Base-by-base conservation (phyloP, 2,329 filamentous ascomycete species). In the Aspergillus fumigatus region DNA sequence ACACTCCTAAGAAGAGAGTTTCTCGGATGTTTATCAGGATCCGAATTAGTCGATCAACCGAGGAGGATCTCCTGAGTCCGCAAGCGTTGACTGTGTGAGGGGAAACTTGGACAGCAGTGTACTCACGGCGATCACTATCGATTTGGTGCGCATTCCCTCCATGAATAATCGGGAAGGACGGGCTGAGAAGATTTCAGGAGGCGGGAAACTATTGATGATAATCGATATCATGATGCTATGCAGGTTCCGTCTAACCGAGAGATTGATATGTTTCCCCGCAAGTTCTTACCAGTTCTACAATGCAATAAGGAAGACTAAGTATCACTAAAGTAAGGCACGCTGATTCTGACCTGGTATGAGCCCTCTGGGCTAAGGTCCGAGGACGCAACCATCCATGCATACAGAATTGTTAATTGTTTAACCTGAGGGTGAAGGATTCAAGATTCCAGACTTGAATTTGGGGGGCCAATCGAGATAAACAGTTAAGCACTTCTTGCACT, bases 1-100 rank as follows among this genome's bases (percentile, higher is more conserved):
- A 35, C 8, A 45, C 41, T 45, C 11, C n/a, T 35, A 14, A 19
- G 7, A 21, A n/a, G 41, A 45, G 21, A 23, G 41, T 45, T 45
- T 45, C 41, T 41, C 51, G 51, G 51, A 48, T 48, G 27, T 53
- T 53, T 53, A 53, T 48, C 51, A 48, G 43, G 47, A 48, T 53
- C 27, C 10, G 51, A 43, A 43, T 48, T 53, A 53, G 51, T 38
- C 19, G 29, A 26, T 26, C n/a, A n/a, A 40, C 25, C 50, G 29
- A 40, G n/a, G n/a, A 17, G 3, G 32, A 38, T 38, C 32, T 38
- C 14, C 32, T 14, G 6, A 38, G 14, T 17, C 6, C 32, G 14
- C 14, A 38, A 38, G 32, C 32, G 32, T 5, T 48, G 51, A 26
- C 26, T 5, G 6, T 21, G 29, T 25, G 25, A 47, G 51, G 41